A percentile compares a stretch with the other conserved stretches of the same genome.
Evolutionary conservation across 805 yeast species (phyloP).

Genomic region (Schwanniomyces vanrijiae): DNA sequence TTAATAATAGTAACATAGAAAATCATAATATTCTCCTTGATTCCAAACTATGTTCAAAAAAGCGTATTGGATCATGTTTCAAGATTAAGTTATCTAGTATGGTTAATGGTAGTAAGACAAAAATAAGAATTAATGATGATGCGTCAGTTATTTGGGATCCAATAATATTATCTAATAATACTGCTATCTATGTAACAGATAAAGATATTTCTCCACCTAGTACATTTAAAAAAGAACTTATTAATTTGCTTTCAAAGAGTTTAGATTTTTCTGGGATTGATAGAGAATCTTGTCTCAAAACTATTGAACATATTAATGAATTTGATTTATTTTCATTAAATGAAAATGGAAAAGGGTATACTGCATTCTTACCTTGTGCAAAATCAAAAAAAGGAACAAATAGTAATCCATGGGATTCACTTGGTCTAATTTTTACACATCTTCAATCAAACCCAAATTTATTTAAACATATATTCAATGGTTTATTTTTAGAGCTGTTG

Average conservation of each 20-base stretch:
- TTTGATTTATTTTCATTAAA: constrained; percentile 53
- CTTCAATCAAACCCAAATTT: constrained; percentile 52
- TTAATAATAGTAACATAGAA: constrained; percentile 10
- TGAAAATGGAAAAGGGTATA: constrained; percentile 61
- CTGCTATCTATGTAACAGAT: constrained; percentile 64
- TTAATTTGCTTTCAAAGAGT: constrained; percentile 31
- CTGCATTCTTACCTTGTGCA: constrained; percentile 77
- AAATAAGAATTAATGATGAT: constrained; percentile 55
- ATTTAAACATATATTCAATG: constrained; percentile 53
- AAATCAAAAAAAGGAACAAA: constrained; percentile 6
- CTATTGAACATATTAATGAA: constrained; percentile 56
- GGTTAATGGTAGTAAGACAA: constrained; percentile 6
- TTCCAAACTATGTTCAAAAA: constrained; percentile 57
- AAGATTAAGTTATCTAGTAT: constrained; percentile 34
- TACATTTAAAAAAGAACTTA: constrained; percentile 62
- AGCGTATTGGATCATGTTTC: constrained; percentile 60
- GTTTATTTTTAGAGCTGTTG: constrained; percentile 59
- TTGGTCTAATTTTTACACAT: constrained; percentile 61
- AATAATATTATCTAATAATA: constrained; percentile 52
- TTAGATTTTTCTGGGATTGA: constrained; percentile 32
- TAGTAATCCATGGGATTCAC: constrained; percentile 57
- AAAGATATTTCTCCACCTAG: constrained; percentile 64
- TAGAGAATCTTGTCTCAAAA: constrained; percentile 54
- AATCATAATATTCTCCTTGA: constrained; percentile 36
- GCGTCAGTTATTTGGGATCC: constrained; percentile 45